Evolutionary conservation across 768 basidiomycete genomes (phyloP), one percentile per base, ranked within the genome.

Genomic region (Stropharia rugosoannulata): DNA sequence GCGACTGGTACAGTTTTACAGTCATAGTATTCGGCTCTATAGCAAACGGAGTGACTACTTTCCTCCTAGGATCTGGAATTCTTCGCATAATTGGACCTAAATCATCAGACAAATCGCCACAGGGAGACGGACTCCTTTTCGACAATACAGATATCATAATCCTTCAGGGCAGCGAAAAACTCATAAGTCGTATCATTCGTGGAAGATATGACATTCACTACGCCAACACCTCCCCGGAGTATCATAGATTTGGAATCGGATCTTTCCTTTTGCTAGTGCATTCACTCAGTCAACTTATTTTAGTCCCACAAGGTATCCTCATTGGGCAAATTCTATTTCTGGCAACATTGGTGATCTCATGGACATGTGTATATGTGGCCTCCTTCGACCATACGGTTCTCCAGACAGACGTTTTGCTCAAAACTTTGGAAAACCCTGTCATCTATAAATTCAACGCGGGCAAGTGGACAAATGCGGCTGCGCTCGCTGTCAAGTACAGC

Each of bases 301-400:
- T 59, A 45, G 40, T 59, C 35, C 58, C 58, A 2, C 58, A 59
- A 22, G 58, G 58, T 15, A 27, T 16, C 10, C 58, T 59, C 22
- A 36, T 49, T 3, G 58, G 58, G 1, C 58, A 59, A 41, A 55
- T 59, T 39, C 19, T 59, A 40, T 59, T 59, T 50, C 35, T 59
- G 9, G 36, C 54, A 1, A 40, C 58, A 11, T 46, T 59, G 4
- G 58, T 49, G 4, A 45, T 59, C 32, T 56, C 58, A n/a, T 59
- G 58, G 58, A 5, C 1, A 1, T 41, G 12, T 9, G 40, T 41
- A 1, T 41, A 41, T 19, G 18, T 41, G 40, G 15, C 40, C 7
- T 15, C 40, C 40, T 41, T 41, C 18, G 40, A 41, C 40, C 40
- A 41, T 12, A 41, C 6, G 40, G 40, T 12, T 15, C 40, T 41